Base-by-base conservation (phyloP, 192 early-diverging fungal genomes). In the Polychytrium aggregatum region DNA sequence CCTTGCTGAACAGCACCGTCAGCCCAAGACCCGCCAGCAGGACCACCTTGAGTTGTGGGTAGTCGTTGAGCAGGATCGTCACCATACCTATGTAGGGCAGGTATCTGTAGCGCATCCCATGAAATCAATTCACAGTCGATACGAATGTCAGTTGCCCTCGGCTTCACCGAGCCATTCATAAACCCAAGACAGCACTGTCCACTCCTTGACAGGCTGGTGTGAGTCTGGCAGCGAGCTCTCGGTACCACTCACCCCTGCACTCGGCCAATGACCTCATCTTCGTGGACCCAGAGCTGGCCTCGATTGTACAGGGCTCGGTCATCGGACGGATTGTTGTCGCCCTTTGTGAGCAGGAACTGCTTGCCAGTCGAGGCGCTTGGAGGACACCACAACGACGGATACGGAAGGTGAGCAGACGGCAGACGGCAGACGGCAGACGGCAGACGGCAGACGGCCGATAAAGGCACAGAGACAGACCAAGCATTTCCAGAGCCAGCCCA, bases 1-100 rank as follows among this genome's bases (percentile, higher is more conserved):
- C 67, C 33, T 55, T 58, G 13, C 52, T 50, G n/a, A 69, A 48
- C 50, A 69, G 37, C 46, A 64, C 67, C 49, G 61, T 56, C 21
- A 60, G 5, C 8, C 53, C 67, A 46, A 98, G 69, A 3, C 75
- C 76, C 22, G 74, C 84, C 48, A 96, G 60, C 20, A 96, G 69
- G 0, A 76, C 78, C 37, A 70, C 78, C 60, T 98, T 98, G n/a
- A 92, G 62, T 65, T 88, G 78, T 54, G 92, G 92, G 46, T 88
- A 94, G 52, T 96, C 91, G 59, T 92, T 96, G 81, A 98, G 84
- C 40, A 87, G 64, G 46, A 98, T 98, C 11, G 90, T 96, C 22
- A 92, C 82, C 83, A 93, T 93, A 43, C 95, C 94, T 18, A 92
- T 75, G 55, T 92, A 88, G 14, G 91, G 90, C 41, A 96, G 60